Base-by-base conservation (phyloP, 768 basidiomycete species). In the Termitomyces sp. region DNA sequence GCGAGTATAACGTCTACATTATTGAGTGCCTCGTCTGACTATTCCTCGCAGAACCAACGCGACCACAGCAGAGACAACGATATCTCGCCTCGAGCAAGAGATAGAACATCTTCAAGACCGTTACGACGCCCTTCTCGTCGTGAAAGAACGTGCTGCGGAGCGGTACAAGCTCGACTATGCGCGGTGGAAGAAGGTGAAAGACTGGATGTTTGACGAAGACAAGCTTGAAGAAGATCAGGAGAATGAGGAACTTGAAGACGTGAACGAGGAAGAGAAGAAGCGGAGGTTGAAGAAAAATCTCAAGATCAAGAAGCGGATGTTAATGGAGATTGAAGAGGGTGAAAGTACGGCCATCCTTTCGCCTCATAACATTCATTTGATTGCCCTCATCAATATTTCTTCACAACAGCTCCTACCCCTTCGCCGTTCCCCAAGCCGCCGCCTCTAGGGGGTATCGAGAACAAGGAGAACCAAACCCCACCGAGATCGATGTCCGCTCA, bases 121-220 rank as follows among this genome's bases (percentile, higher is more conserved):
- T 13, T 83, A 80, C 56, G 79, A 83, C 41, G 72, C 71, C 0
- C 70, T 88, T 1, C 59, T 69, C 5, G 69, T 71, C 39, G 70
- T 74, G 29, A 78, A 78, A 54, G 72, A 76, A 51, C 75, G 79
- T 1, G 77, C 78, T 13, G 75, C 74, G 12, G 71, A 67, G 22
- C 77, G 76, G 20, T 83, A 82, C 67, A 76, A 79, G 58, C 57
- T 60, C 20, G 81, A 87, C 65, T 84, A 77, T 68, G 77, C 77
- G 65, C 79, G 74, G 57, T 87, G 82, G 82, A 69, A 69, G 43
- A 64, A 63, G 16, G 74, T 81, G 62, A 77, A 76, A 51, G 59
- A 67, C 29, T 83, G 76, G 78, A 61, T 81, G 5, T 73, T 73
- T 47, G 63, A 60, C 32, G 71, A 78, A 39, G 63, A 72, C 14